Base-by-base conservation (phyloP, 1,284 basidiomycete genomes). In the Ceratorhiza oryzae-sativae region DNA sequence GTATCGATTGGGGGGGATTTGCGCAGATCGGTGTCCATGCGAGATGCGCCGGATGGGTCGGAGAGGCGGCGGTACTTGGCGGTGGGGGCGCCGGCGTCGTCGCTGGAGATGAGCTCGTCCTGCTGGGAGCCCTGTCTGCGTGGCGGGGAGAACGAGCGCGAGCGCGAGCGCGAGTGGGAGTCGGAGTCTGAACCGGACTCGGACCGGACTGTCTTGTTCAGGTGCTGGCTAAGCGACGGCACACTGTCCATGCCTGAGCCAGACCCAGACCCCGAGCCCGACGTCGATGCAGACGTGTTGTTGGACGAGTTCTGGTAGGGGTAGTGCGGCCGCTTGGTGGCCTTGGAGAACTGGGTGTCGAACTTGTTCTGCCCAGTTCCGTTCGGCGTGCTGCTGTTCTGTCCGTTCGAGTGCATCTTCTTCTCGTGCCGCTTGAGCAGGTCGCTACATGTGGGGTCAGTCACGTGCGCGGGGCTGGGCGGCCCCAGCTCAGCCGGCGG, bases 81-180 rank as follows among this genome's bases (percentile, higher is more conserved):
- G 9, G 49, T 41, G 2, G n/a, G 49, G n/a, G 23, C 48, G 9
- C 18, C 61, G 42, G 42, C 34, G 51, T 67, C 63, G 63, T 67
- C 63, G 63, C 63, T 55, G 49, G 63, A 67, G 30, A 67, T 53
- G 49, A 67, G 63, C 39, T 67, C 63, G 49, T 67, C 63, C 36
- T 67, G 30, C 20, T 41, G 63, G 2, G 63, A 49, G 18, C 36
- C 45, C 36, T 67, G 63, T 5, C 63, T 27, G 23, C 63, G 48
- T 20, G 49, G 36, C 34, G 63, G 63, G 20, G 63, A 67, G 49
- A 55, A 49, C 27, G 63, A 67, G 23, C 62, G 62, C 4, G 62
- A 65, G 18, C 63, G 63, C 12, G 63, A 55, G 18, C 51, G 59
- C 3, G 59, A 61, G 15, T 27, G 49, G 9, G 49, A 67, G 23